Conservation (phyloP, 176 grass and related monocot species). For the Paspalum notatum region DNA sequence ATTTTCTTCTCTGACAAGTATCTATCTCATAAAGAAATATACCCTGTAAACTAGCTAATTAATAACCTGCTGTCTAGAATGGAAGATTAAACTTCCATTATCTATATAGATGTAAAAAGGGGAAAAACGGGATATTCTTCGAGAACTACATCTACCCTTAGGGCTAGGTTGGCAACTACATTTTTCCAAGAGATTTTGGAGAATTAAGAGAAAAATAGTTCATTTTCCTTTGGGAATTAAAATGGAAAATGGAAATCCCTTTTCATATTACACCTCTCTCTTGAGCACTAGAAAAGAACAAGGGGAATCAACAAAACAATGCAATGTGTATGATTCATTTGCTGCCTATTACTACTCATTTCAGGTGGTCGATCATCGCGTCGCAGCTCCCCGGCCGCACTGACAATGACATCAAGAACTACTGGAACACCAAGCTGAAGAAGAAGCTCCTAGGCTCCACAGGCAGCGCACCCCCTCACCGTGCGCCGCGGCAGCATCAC, state of each 20-base stretch:
- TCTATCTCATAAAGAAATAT: not conserved
- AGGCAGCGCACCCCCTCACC: conserved; percentile 20
- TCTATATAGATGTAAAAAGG: not conserved
- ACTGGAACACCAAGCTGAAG: conserved; percentile 96
- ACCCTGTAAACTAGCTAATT: no score
- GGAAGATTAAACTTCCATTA: not conserved
- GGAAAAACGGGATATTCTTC: not conserved
- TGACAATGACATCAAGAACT: conserved; percentile 96
- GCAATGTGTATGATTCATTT: not conserved
- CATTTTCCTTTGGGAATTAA: no score
- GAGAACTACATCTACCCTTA: not conserved
- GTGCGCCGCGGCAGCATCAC: conserved; percentile 42
- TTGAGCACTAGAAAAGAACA: not conserved
- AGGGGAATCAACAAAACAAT: not conserved
- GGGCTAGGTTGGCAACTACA: no score
- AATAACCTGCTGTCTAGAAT: not conserved
- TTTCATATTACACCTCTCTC: not conserved
- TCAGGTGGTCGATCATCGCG: conserved; percentile 96
- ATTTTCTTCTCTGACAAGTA: not conserved
- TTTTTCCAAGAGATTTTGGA: no score
- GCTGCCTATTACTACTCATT: not conserved
- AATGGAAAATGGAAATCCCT: no score
- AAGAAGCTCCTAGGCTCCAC: conserved; percentile 66
- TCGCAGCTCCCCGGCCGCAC: conserved; percentile 82
- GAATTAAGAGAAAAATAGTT: no score